Evolutionary conservation across 2,329 filamentous ascomycete genomes (phyloP).

Genomic region (Colletotrichum sp.): DNA sequence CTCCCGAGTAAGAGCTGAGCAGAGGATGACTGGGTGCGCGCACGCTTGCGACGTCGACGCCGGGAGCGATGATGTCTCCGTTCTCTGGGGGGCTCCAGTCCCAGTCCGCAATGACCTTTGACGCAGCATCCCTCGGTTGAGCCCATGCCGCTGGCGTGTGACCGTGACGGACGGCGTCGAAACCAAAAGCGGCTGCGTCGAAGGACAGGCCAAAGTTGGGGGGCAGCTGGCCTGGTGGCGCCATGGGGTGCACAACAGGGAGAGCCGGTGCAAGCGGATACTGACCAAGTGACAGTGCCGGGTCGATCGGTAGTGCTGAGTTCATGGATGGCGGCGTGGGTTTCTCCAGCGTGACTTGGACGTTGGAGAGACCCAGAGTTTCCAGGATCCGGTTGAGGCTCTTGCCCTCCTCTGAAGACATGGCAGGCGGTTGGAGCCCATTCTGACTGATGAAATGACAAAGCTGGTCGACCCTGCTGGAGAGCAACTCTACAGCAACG

Average conservation of each 20-base stretch:
- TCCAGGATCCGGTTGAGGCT: not conserved
- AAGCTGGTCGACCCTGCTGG: slow-evolving; percentile 21
- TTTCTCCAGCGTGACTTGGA: not conserved
- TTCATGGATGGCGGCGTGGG: not conserved
- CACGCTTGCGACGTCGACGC: not conserved
- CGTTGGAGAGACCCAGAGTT: not conserved
- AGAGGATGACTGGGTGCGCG: not conserved
- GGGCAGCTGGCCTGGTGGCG: not conserved
- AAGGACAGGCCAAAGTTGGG: not conserved
- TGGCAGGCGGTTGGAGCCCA: slow-evolving; percentile 39
- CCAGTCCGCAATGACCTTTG: not conserved
- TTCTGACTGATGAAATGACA: slow-evolving; percentile 44
- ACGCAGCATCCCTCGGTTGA: not conserved
- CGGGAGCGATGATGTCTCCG: not conserved
- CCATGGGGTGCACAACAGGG: not conserved
- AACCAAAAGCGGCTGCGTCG: not conserved
- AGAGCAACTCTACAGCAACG: slow-evolving; percentile 6
- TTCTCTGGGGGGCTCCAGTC: not conserved
- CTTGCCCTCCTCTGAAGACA: slow-evolving; percentile 28
- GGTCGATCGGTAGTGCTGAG: not conserved
- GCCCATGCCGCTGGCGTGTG: not conserved
- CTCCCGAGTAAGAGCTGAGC: not conserved
- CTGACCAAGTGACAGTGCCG: not conserved
- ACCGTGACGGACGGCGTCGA: not conserved
- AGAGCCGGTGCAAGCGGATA: not conserved